Conservation (phyloP, 805 yeast genomes). For the Wickerhamomyces bisporus region DNA sequence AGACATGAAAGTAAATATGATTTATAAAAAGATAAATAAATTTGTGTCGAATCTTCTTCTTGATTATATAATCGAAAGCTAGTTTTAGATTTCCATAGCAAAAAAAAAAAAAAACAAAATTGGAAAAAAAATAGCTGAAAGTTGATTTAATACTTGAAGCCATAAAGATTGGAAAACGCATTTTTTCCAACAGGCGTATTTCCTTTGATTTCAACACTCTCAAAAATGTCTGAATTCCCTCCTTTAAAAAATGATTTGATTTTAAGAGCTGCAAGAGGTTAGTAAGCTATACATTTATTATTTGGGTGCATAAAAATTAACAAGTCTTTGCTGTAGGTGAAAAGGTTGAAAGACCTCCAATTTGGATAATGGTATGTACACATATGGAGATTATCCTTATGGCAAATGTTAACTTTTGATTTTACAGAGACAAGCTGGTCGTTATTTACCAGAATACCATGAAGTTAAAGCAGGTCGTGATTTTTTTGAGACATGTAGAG, state of each 20-base stretch:
- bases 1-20: too few species aligned
- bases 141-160: not conserved
- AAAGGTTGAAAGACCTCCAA: constrained; percentile 91
- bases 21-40: too few species aligned
- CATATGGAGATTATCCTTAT: too few species aligned
- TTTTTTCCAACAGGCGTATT: too few species aligned
- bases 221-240: constrained; percentile 44
- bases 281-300: constrained; percentile 20
- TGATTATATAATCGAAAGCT: too few species aligned
- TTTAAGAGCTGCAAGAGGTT: constrained; percentile 78
- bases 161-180: too few species aligned
- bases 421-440: constrained; percentile 81
- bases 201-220: too few species aligned
- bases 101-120: constrained; percentile 35
- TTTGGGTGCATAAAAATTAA: not conserved
- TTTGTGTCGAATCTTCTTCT: too few species aligned
- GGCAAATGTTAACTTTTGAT: too few species aligned
- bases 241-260: constrained; percentile 84
- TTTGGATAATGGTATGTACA: constrained; percentile 81
- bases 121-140: not conserved
- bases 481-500: constrained; percentile 93
- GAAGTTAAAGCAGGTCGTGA: constrained; percentile 79
- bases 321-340: constrained; percentile 37
- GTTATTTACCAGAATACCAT: constrained; percentile 88
- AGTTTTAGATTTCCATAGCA: constrained; percentile 42